phyloP scores from a whole-genome alignment of 1,284 basidiomycete species.

The Cutaneotrichosporon sp. region DNA sequence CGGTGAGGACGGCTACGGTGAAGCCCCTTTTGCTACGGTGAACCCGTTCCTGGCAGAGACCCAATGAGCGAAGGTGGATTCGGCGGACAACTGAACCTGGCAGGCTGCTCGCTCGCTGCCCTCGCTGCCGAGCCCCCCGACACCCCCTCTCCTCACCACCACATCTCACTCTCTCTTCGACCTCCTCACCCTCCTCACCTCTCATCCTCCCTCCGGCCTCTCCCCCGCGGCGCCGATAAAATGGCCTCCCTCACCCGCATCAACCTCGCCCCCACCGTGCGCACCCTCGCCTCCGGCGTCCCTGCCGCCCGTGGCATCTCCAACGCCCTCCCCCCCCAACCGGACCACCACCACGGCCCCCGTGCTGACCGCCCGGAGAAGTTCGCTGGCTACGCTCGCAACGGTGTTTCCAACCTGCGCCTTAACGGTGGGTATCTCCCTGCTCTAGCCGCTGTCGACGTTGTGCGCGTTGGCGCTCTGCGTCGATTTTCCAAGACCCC shows the following conservation, averaged over 20 bases:
- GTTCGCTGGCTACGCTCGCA: slow-evolving; percentile 55
- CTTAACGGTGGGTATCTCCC: slow-evolving; percentile 61
- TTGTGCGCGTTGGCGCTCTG: no score
- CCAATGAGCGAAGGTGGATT: background rate
- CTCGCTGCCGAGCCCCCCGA: no score
- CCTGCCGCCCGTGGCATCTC: slow-evolving; percentile 96
- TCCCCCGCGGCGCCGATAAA: slow-evolving; percentile 9
- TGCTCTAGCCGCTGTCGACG: no score
- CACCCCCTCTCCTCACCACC: no score
- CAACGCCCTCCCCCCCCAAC: slow-evolving; percentile 71
- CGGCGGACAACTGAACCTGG: background rate
- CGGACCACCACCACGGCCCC: slow-evolving; percentile 55
- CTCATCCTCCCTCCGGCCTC: slow-evolving; percentile 7
- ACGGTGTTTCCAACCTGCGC: slow-evolving; percentile 57
- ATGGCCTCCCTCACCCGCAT: slow-evolving; percentile 48
- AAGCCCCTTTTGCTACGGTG: no score
- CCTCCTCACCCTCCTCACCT: slow-evolving; percentile 1
- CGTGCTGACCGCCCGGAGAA: slow-evolving; percentile 62
- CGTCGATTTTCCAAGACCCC: no score
- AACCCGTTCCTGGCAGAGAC: no score
- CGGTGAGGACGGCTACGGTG: no score
- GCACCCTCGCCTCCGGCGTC: slow-evolving; percentile 74
- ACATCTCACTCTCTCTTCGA: background rate
- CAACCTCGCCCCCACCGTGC: slow-evolving; percentile 75
- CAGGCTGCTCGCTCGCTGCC: no score